These are phyloP conservation scores for Chytriomyces sp. DNA, from an alignment of 192 early-diverging fungal genomes.

Conservation along the genomic window DNA sequence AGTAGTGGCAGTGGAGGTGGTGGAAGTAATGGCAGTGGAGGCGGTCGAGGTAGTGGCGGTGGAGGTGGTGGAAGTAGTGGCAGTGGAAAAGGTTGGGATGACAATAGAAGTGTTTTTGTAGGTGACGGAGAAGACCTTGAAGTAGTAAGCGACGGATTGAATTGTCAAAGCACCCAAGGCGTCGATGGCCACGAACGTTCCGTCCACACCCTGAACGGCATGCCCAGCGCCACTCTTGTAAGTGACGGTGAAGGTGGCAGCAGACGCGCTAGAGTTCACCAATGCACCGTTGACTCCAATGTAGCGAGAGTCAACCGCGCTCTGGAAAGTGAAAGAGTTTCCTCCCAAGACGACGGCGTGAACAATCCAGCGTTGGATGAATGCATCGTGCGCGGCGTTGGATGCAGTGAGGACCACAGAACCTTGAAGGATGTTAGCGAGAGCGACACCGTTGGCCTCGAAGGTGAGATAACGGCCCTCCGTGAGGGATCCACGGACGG, in stretches of 20 bases:
- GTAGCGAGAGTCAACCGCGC: neutral
- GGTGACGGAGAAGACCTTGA: too few relatives aligned
- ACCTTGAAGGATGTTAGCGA: neutral
- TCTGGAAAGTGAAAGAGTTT: conserved; percentile 17
- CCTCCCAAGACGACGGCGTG: neutral
- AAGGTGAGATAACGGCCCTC: conserved; percentile 20
- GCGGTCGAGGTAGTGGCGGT: too few relatives aligned
- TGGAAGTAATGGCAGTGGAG: too few relatives aligned
- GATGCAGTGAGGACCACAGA: neutral
- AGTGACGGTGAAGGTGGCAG: neutral
- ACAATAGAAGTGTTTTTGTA: too few relatives aligned
- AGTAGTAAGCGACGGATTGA: too few relatives aligned
- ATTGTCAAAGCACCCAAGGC: too few relatives aligned
- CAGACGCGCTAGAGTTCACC: neutral
- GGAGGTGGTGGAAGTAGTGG: too few relatives aligned
- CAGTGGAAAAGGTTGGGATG: too few relatives aligned
- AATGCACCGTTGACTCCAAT: neutral
- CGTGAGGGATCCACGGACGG: conserved; percentile 10
- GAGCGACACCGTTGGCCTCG: conserved; percentile 8
- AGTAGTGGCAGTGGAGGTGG: too few relatives aligned
- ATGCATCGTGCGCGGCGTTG: neutral
- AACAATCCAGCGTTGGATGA: conserved; percentile 2
- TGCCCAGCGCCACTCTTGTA: neutral
- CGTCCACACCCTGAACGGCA: neutral
- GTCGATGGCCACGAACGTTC: too few relatives aligned